Percentiles rank a stretch among this genome's conserved stretches.
These are phyloP conservation scores for Phaffia rhodozyma DNA, from an alignment of 1,284 basidiomycete genomes.

Conservation along the genomic window DNA sequence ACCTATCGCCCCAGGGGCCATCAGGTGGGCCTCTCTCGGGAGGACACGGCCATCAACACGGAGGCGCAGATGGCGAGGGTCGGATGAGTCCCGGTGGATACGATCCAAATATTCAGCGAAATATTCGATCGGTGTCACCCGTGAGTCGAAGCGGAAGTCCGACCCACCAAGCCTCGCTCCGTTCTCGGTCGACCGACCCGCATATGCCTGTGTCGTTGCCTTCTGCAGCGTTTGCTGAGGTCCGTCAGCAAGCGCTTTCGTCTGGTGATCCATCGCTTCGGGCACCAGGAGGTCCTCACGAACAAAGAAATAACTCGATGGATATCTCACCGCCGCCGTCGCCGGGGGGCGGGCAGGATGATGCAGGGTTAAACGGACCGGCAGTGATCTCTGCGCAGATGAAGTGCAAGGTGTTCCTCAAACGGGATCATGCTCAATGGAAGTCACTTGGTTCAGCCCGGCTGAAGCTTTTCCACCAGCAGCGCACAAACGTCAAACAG, in stretches of 20 bases:
- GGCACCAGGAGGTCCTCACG: constrained; percentile 4
- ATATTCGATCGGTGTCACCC: constrained; percentile 5
- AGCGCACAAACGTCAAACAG: constrained; percentile 82
- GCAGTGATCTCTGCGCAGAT: constrained; percentile 75
- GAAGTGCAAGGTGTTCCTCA: constrained; percentile 96
- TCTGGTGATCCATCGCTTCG: constrained; percentile 3
- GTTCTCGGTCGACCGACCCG: constrained; percentile 12
- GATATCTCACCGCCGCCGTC: constrained; percentile 50
- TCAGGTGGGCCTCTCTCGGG: too few species aligned
- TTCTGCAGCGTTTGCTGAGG: constrained; percentile 12
- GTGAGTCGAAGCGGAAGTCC: background rate
- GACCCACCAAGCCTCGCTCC: background rate
- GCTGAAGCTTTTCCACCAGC: constrained; percentile 67
- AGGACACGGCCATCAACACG: too few species aligned
- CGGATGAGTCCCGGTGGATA: background rate
- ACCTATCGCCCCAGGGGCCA: too few species aligned
- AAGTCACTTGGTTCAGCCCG: constrained; percentile 82
- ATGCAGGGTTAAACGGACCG: constrained; percentile 46
- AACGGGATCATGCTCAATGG: constrained; percentile 94
- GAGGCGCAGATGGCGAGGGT: background rate
- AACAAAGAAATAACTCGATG: background rate
- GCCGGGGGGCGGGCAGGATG: constrained; percentile 47
- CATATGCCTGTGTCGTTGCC: constrained; percentile 6
- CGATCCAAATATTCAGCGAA: background rate
- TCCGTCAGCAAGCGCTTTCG: constrained; percentile 11